phyloP scores from a whole-genome alignment of 805 yeast genomes.

The Maudiozyma barnettii region DNA sequence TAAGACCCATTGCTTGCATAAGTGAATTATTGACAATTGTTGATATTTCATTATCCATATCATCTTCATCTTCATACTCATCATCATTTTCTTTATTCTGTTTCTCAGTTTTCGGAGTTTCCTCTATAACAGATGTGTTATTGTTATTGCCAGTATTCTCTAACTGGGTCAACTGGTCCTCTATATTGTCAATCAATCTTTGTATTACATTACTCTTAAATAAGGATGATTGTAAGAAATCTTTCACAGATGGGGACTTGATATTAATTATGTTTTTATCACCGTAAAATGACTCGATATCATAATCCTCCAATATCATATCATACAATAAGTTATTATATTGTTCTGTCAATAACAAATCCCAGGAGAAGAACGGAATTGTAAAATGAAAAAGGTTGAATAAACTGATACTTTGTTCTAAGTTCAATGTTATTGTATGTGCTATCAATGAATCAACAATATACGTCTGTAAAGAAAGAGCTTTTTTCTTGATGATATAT shows the following conservation, averaged over 20 bases:
- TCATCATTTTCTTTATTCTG: neutral
- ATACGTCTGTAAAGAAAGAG: conserved; percentile 8
- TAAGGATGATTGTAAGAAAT: neutral
- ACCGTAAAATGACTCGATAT: conserved; percentile 7
- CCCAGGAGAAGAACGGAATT: conserved; percentile 9
- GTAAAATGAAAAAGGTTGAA: conserved; percentile 10
- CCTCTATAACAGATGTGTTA: neutral
- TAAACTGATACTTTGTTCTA: conserved; percentile 16
- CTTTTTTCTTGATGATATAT: conserved; percentile 6
- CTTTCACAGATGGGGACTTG: neutral
- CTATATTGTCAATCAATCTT: neutral
- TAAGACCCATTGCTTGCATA: conserved; percentile 9
- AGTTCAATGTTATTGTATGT: conserved; percentile 6
- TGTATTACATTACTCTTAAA: neutral
- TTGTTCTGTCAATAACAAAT: neutral
- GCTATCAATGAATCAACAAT: conserved; percentile 8
- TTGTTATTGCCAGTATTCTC: neutral
- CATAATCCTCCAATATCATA: conserved; percentile 7
- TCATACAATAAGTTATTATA: conserved; percentile 7
- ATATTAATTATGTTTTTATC: neutral
- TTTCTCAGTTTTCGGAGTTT: neutral
- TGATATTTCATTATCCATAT: conserved; percentile 3
- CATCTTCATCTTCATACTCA: neutral
- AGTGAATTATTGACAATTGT: conserved; percentile 2
- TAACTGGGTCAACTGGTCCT: conserved; percentile 1